Evolutionary conservation across 1,284 basidiomycete genomes (phyloP), one percentile per base, ranked within the genome.

Genomic region (Cryptococcus deneoformans): DNA sequence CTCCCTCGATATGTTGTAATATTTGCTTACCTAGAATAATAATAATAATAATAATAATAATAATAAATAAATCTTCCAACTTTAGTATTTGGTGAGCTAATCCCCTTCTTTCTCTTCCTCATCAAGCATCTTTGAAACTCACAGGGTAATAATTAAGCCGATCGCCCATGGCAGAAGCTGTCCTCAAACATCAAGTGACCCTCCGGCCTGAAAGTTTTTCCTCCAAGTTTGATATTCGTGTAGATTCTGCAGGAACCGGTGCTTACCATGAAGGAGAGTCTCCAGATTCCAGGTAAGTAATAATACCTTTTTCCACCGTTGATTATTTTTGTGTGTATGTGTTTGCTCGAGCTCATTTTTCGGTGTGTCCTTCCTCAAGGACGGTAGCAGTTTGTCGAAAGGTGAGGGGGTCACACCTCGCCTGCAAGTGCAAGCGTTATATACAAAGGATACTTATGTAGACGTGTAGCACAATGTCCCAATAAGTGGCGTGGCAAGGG

Each of bases 131-230:
- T 10, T 36, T n/a, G 40, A 1, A 39, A 29, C 39, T 46, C 14
- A 36, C 20, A n/a, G 38, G 1, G 20, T 20, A 20, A 20, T 20
- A 20, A 20, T 20, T 20, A 20, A 76, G 74, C 53, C 74, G 73
- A 38, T 76, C 76, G 14, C 75, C 77, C 35, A 78, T 79, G 76
- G 78, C 78, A 10, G 78, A 79, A 69, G 78, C 77, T 12, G 71
- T 79, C 7, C 59, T 79, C 42, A 67, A 61, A 7, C 65, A 72
- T 48, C 70, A 73, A 43, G 69, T 74, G 37, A 44, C 60, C 10
- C 59, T 66, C 37, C 62, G 68, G 16, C 55, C 64, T 1, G 34
- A 46, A n/a, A 50, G 57, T 11, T 54, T 77, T 29, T 51, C 55
- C 38, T 38, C 58, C 1, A 63, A 58, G 20, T 53, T 63, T 35